phyloP scores from a whole-genome alignment of 768 basidiomycete species.

The Tylopilus cervinicoccineus region DNA sequence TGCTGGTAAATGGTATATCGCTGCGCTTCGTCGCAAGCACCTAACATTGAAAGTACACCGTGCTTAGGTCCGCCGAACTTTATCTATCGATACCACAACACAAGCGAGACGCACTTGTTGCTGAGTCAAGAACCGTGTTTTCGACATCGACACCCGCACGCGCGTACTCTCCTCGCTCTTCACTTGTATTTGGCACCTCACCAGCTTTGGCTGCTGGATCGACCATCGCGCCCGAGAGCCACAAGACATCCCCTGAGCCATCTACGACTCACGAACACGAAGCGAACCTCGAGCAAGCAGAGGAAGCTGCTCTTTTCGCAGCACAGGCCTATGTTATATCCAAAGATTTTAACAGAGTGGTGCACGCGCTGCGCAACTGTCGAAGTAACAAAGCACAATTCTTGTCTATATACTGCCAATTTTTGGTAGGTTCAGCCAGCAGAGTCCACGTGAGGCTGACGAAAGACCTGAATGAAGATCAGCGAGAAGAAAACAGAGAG shows the following conservation, averaged over 20 bases:
- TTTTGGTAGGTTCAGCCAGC: constrained; percentile 58
- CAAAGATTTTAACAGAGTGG: constrained; percentile 74
- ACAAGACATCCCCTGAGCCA: constrained; percentile 4
- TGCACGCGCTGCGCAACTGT: constrained; percentile 60
- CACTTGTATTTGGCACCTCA: constrained; percentile 32
- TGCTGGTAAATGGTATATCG: constrained; percentile 72
- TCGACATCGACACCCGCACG: constrained; percentile 61
- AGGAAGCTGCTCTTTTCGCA: constrained; percentile 68
- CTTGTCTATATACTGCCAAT: constrained; percentile 74
- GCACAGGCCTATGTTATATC: constrained; percentile 72
- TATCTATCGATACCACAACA: constrained; percentile 53
- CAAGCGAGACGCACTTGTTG: constrained; percentile 37
- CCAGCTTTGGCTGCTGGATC: constrained; percentile 30
- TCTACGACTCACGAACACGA: constrained; percentile 35
- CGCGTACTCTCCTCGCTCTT: constrained; percentile 38
- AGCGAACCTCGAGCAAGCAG: constrained; percentile 49
- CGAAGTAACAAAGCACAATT: constrained; percentile 73
- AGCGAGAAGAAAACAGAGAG: constrained; percentile 79
- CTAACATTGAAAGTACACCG: constrained; percentile 14
- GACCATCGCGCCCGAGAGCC: constrained; percentile 22
- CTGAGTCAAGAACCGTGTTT: constrained; percentile 34
- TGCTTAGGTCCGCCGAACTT: constrained; percentile 70
- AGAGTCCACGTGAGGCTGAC: constrained; percentile 4
- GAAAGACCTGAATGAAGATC: constrained; percentile 43
- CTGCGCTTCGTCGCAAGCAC: constrained; percentile 7